Conservation (phyloP, 2,329 filamentous ascomycete species). For the Mollisiaceae sp. region DNA sequence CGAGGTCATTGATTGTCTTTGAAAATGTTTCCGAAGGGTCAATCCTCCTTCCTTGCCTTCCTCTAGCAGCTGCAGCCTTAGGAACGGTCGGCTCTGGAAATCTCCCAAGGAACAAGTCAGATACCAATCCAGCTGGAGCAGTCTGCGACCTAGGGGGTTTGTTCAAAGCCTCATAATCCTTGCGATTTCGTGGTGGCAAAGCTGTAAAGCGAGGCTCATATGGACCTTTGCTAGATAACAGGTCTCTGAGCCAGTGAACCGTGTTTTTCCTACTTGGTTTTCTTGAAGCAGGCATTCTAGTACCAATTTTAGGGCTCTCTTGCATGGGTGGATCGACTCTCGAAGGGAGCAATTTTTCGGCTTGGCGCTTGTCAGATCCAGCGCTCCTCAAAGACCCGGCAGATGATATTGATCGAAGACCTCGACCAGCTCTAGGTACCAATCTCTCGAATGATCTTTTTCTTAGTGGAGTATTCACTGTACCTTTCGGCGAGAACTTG, state of each 20-base stretch:
- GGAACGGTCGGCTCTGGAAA: slow-evolving; percentile 16
- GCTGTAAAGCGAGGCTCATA: slow-evolving; percentile 39
- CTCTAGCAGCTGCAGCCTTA: slow-evolving; percentile 8
- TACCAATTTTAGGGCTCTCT: background rate
- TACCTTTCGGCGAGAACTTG: slow-evolving; percentile 15
- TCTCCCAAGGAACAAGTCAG: slow-evolving; percentile 28
- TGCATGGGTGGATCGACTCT: slow-evolving; percentile 6
- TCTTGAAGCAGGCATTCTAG: slow-evolving; percentile 7
- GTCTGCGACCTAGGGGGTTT: slow-evolving; percentile 23
- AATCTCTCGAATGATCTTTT: slow-evolving; percentile 25
- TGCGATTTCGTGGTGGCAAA: slow-evolving; percentile 35
- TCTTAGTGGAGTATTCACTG: slow-evolving; percentile 6
- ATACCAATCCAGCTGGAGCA: slow-evolving; percentile 19
- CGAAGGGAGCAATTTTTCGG: slow-evolving; percentile 9
- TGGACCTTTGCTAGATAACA: slow-evolving; percentile 35
- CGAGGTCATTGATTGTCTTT: slow-evolving; percentile 44
- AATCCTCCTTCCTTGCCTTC: slow-evolving; percentile 19
- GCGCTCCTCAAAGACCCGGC: slow-evolving; percentile 24
- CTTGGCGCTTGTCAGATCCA: slow-evolving; percentile 11
- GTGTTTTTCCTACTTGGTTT: slow-evolving; percentile 31
- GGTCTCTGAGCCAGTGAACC: slow-evolving; percentile 39
- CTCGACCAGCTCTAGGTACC: slow-evolving; percentile 7
- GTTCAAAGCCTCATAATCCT: slow-evolving; percentile 18
- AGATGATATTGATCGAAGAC: slow-evolving; percentile 29
- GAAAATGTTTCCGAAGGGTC: slow-evolving; percentile 40